Base-by-base conservation (phyloP, 495 filamentous ascomycete species). In the Pseudevernia furfuracea region DNA sequence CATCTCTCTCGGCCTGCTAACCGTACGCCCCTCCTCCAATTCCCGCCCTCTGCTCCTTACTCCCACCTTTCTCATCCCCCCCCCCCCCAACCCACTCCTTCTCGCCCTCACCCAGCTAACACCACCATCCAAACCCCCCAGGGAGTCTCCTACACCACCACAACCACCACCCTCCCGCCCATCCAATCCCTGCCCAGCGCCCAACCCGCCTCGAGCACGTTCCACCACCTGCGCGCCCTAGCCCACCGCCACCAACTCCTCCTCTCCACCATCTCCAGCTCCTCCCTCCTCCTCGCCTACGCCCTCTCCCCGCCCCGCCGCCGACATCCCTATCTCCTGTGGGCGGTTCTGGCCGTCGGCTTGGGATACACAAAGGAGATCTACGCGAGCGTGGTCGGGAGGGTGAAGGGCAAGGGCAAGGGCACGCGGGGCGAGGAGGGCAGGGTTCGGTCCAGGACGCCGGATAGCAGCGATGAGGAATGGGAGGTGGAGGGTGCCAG, bases 271-370 rank as follows among this genome's bases (percentile, higher is more conserved):
- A 62, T 92, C 44, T 82, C 88, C 34, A 78, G 79, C 64, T 70
- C 79, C 55, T 85, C 87, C 32, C 82, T 96, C 68, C 74, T 86
- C 38, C 80, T 91, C 64, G 88, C 92, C 37, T 96, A 84, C 74
- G 64, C 78, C 41, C 77, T 92, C 68, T 92, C 90, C 1, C 89
- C 90, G 0, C 76, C 78, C 5, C 81, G 84, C 60, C 79, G 80
- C 65, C 84, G 85, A 65, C 92, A 96, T 72, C 92, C 92, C 0
- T 96, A 93, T 71, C 83, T 96, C 5, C 70, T 96, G 41, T 96
- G 91, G 85, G 87, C 88, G 37, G 80, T 80, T 19, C 70, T 87
- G 0, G 66, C 77, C 17, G 82, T 89, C 48, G 81, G 81, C 9
- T 55, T 82, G 12, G 76, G 78, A 59, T 82, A 84, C 28, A 82